phyloP scores from a whole-genome alignment of 495 filamentous ascomycete species.

The Alectoria sarmentosa region DNA sequence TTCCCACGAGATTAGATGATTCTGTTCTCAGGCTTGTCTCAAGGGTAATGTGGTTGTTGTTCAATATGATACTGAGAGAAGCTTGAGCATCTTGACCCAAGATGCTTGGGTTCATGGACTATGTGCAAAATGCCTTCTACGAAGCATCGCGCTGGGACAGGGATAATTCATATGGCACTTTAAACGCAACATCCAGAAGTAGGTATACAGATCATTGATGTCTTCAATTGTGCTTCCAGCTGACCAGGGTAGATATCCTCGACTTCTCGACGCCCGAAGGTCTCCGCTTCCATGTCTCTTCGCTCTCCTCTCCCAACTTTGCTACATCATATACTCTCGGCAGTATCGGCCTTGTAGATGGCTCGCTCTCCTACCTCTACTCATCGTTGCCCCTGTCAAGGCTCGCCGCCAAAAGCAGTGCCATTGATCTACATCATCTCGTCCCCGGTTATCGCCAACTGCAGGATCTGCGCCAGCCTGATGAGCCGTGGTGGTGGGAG shows the following conservation, averaged over 20 bases:
- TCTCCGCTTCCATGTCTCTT: slow-evolving; percentile 73
- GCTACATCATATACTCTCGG: slow-evolving; percentile 86
- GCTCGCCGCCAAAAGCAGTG: slow-evolving; percentile 47
- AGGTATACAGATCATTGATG: slow-evolving; percentile 40
- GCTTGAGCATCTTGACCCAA: slow-evolving; percentile 6
- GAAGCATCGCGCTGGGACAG: slow-evolving; percentile 80
- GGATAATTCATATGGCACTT: slow-evolving; percentile 85
- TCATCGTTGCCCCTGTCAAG: slow-evolving; percentile 63
- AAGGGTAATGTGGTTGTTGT: neutral
- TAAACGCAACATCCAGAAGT: slow-evolving; percentile 84
- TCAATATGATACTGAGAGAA: slow-evolving; percentile 8
- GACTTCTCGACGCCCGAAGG: slow-evolving; percentile 76
- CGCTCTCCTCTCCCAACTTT: slow-evolving; percentile 83
- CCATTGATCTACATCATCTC: slow-evolving; percentile 56
- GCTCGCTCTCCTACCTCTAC: slow-evolving; percentile 86
- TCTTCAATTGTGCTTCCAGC: neutral
- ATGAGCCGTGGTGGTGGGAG: slow-evolving; percentile 44
- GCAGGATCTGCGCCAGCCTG: slow-evolving; percentile 44
- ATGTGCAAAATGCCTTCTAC: slow-evolving; percentile 89
- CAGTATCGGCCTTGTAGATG: slow-evolving; percentile 78
- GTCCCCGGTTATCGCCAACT: slow-evolving; percentile 64
- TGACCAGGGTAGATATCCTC: slow-evolving; percentile 54
- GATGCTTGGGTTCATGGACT: slow-evolving; percentile 99
- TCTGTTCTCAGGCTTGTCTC: neutral
- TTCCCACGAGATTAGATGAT: neutral